These are phyloP conservation scores for Hypoxylon sp. DNA, from an alignment of 2,329 filamentous ascomycete genomes.

Conservation along the genomic window DNA sequence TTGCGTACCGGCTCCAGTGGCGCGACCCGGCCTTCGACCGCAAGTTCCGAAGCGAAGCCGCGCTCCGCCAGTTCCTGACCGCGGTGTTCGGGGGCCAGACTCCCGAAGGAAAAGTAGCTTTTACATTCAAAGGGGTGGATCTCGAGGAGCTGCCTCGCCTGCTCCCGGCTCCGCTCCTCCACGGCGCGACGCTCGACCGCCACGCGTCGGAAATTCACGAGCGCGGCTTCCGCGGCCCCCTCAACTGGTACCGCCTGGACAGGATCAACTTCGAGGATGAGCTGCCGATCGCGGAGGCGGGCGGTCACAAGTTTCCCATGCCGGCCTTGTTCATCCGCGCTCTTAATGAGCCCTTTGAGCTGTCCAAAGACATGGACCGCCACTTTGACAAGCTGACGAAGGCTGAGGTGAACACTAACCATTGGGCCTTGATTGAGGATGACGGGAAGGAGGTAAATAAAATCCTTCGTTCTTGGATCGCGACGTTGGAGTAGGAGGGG, in stretches of 20 bases:
- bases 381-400: slow-evolving; percentile 59
- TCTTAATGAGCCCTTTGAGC: slow-evolving; percentile 66
- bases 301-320: slow-evolving; percentile 54
- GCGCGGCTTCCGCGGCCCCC: slow-evolving; percentile 71
- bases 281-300: slow-evolving; percentile 53
- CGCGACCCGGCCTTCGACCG: slow-evolving; percentile 66
- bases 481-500: slow-evolving; percentile 7
- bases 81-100: slow-evolving; percentile 69
- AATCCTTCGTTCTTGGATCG: slow-evolving; percentile 14
- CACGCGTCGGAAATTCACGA: slow-evolving; percentile 71
- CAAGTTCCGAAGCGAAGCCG: slow-evolving; percentile 58
- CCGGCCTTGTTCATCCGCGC: slow-evolving; percentile 73
- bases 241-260: slow-evolving; percentile 75
- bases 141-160: slow-evolving; percentile 52
- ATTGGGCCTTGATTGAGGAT: slow-evolving; percentile 26
- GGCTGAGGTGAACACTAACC: slow-evolving; percentile 17
- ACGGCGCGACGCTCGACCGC: slow-evolving; percentile 70
- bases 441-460: slow-evolving; percentile 15
- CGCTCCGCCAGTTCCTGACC: slow-evolving; percentile 67
- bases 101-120: slow-evolving; percentile 50
- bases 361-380: slow-evolving; percentile 70
- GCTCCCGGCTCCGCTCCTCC: slow-evolving; percentile 63
- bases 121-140: slow-evolving; percentile 63
- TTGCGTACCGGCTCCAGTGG: slow-evolving; percentile 75
- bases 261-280: slow-evolving; percentile 75